phyloP scores from a whole-genome alignment of 2,329 filamentous ascomycete genomes.

The Colletotrichum truncatum region DNA sequence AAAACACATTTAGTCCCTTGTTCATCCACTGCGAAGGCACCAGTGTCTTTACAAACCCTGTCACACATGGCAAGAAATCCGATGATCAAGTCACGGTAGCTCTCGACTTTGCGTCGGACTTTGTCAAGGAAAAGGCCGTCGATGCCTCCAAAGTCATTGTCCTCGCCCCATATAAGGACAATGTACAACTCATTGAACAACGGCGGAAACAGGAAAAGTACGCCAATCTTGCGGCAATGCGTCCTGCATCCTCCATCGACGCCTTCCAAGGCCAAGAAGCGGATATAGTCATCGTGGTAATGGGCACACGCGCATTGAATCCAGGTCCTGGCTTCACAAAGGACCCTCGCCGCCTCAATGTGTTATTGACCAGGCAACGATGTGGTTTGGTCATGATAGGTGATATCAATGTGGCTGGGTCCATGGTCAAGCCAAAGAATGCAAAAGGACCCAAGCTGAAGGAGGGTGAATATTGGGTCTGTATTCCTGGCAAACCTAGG shows the following conservation, averaged over 20 bases:
- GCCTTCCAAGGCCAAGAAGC: conserved; percentile 35
- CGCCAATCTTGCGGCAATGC: conserved; percentile 19
- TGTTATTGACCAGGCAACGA: conserved; percentile 32
- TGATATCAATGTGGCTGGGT: conserved; percentile 28
- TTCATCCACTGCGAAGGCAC: conserved; percentile 34
- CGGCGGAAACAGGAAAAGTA: conserved; percentile 23
- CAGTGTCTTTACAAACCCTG: background rate
- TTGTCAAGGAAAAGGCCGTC: conserved; percentile 17
- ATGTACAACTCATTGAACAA: conserved; percentile 20
- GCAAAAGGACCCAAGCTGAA: too few species aligned
- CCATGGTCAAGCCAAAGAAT: background rate
- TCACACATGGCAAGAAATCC: conserved; percentile 21
- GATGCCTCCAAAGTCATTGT: conserved; percentile 25
- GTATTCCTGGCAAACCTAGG: too few species aligned
- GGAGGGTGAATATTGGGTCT: too few species aligned
- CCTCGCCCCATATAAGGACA: conserved; percentile 32
- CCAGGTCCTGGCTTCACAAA: conserved; percentile 30
- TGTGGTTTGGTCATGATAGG: conserved; percentile 33
- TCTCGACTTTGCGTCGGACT: conserved; percentile 29
- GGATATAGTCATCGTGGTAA: conserved; percentile 33
- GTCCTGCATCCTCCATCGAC: conserved; percentile 28
- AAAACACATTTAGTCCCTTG: conserved; percentile 18
- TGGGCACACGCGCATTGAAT: conserved; percentile 26
- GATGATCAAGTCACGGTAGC: conserved; percentile 31
- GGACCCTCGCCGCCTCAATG: conserved; percentile 30